These are phyloP conservation scores for Lecanicillium sp. DNA, from an alignment of 2,329 filamentous ascomycete genomes.

Conservation along the genomic window DNA sequence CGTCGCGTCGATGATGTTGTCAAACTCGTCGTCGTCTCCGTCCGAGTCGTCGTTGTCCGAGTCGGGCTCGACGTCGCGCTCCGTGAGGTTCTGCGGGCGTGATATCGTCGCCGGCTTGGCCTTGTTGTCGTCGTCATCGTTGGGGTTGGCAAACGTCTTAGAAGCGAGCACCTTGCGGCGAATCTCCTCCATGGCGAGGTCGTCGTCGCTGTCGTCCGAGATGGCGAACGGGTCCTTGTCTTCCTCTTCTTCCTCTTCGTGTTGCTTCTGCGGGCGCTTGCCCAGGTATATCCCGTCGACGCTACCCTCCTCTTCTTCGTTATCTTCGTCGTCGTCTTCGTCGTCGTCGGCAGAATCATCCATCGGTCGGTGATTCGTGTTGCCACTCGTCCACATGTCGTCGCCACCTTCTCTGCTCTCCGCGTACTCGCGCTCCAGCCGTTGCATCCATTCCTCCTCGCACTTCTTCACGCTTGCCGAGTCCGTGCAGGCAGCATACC, in stretches of 20 bases:
- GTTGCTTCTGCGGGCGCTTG: constrained; percentile 37
- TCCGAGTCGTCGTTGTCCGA: constrained; percentile 54
- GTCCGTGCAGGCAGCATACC: constrained; percentile 76
- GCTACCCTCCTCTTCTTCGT: constrained; percentile 41
- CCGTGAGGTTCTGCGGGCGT: constrained; percentile 46
- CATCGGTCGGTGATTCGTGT: constrained; percentile 63
- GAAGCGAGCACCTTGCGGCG: constrained; percentile 84
- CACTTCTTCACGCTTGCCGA: constrained; percentile 78
- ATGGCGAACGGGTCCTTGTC: constrained; percentile 65
- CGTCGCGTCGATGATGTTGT: constrained; percentile 87
- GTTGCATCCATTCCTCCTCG: constrained; percentile 81
- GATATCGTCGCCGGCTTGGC: constrained; percentile 60
- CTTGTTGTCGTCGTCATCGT: constrained; percentile 31
- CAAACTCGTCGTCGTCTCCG: constrained; percentile 73
- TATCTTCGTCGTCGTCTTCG: constrained; percentile 43
- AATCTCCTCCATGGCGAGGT: constrained; percentile 84
- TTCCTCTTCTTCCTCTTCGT: constrained; percentile 39
- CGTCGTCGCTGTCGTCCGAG: constrained; percentile 75
- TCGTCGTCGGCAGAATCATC: constrained; percentile 52
- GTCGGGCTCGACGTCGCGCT: constrained; percentile 65
- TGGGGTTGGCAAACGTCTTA: constrained; percentile 64
- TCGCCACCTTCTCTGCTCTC: constrained; percentile 66
- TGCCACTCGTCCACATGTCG: constrained; percentile 87
- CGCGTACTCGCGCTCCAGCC: constrained; percentile 83
- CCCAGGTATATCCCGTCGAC: constrained; percentile 57